Evolutionary conservation across 352 stramenopile species (phyloP), one percentile per base, ranked within the genome.

Genomic region (Phytophthora citrophthora): DNA sequence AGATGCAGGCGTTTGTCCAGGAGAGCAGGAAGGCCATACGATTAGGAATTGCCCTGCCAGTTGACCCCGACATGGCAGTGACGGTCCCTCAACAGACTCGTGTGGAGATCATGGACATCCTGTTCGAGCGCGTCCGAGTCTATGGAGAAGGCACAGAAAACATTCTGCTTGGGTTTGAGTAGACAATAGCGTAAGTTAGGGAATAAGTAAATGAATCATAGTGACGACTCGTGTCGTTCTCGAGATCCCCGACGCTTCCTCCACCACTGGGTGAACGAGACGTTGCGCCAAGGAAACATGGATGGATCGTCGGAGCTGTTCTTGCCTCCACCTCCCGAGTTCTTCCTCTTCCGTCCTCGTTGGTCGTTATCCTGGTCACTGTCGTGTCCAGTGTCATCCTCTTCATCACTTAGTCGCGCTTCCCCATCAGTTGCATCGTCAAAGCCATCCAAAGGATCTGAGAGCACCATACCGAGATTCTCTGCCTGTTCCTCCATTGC

Each of bases 201-300:
- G 54, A 20, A 56, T 31, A 61, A 48, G 32, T 52, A 59, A 55
- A 55, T 46, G 38, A 56, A 39, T 58, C 45, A 12, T 23, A 16
- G 26, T 7, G 26, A 29, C 26, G 26, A 54, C 11, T 68, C 67
- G 15, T 70, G 54, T 20, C 59, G 68, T 27, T 62, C 62, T 53
- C 58, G 43, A 27, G 64, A 74, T 20, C 57, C 72, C 24, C 61
- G 72, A 11, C 83, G 77, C 40, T 84, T 82, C 12, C 74, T 62
- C 87, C 87, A 95, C 87, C 87, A 95, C 41, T 93, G 79, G 2
- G 86, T 68, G 34, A 95, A 83, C 18, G 84, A 93, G 13, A 93
- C 82, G 44, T 81, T 83, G 45, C 89, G 75, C 86, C 86, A 95
- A 8, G 68, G 75, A 64, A 89, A 89, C 55, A 88, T 39, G 1